Base-by-base conservation (phyloP, 495 filamentous ascomycete genomes). In the Penicillium ochrochloron region DNA sequence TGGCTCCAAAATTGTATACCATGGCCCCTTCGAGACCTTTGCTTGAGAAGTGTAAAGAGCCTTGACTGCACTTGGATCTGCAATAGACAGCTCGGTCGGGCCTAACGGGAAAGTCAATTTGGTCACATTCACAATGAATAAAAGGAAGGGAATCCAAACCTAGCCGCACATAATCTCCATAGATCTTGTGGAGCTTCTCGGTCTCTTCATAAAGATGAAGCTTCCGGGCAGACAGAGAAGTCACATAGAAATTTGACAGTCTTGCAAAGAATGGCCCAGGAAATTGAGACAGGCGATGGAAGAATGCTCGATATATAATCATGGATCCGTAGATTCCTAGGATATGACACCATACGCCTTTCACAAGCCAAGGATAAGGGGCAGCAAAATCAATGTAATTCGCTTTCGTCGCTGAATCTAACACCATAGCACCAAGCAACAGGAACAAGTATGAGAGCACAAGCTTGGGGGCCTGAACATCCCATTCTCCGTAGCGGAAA, bases 161-260 rank as follows among this genome's bases (percentile, higher is more conserved):
- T 27, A 69, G 39, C 8, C 73, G 66, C 0, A 85, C 78, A 42
- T 82, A 76, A 35, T 75, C 73, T 0, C 84, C 82, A 69, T 84
- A 79, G 53, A 77, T 71, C n/a, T 72, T 15, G 63, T 86, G 83
- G 2, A 84, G 73, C 0, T 68, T 62, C 11, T 77, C 44, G 0
- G 73, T 37, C 60, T 76, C 73, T 5, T 74, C 61, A 57, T 76
- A 75, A 1, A 76, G 65, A 41, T 76, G 76, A 21, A 68, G 31
- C 6, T 62, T 67, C 41, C n/a, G 15, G 1, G 66, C 60, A 10
- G 63, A 66, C 7, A 74, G 34, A 0, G 15, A 15, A 50, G 64
- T 59, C 48, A 63, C 15, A 52, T 67, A 75, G 10, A 80, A 60
- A 33, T 67, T 79, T 3, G 77, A 80, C 7, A 82, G 15, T 34